Conservation (phyloP, 805 yeast genomes). For the Saturnispora zaruensis region DNA sequence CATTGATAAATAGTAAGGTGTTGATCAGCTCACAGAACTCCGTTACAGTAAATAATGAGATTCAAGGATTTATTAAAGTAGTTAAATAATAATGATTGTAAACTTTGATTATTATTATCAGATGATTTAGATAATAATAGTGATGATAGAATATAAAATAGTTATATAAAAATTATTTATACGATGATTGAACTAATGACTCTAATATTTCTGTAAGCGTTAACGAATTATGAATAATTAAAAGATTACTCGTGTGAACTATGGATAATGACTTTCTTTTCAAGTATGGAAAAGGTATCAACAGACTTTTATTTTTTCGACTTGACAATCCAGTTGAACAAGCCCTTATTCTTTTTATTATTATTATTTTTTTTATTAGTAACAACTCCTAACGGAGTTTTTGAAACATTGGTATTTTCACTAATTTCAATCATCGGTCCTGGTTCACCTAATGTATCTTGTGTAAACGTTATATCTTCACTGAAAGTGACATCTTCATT, state of each 20-base stretch:
- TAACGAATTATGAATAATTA: too few relatives aligned
- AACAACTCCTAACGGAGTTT: background rate
- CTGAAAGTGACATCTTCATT: conserved; percentile 19
- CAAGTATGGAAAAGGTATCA: background rate
- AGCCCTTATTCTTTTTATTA: background rate
- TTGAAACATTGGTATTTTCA: conserved; percentile 4
- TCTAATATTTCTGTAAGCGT: background rate
- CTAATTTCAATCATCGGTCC: conserved; percentile 27
- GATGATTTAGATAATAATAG: too few relatives aligned
- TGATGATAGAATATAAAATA: background rate
- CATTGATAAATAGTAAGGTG: background rate
- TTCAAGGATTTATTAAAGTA: background rate
- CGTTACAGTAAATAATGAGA: background rate
- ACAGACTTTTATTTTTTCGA: background rate
- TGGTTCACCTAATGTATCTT: conserved; percentile 27
- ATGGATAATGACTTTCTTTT: background rate
- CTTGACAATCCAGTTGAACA: conserved; percentile 1
- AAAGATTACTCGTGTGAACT: background rate
- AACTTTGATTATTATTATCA: background rate
- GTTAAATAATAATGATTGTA: background rate
- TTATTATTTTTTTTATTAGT: background rate
- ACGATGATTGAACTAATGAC: background rate
- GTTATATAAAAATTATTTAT: too few relatives aligned
- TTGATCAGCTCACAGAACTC: background rate
- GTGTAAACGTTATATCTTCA: conserved; percentile 24